Percentiles rank a stretch among this genome's conserved stretches.
These are phyloP conservation scores for Keithomyces neogunnii DNA, from an alignment of 2,329 filamentous ascomycete species.

Conservation along the genomic window DNA sequence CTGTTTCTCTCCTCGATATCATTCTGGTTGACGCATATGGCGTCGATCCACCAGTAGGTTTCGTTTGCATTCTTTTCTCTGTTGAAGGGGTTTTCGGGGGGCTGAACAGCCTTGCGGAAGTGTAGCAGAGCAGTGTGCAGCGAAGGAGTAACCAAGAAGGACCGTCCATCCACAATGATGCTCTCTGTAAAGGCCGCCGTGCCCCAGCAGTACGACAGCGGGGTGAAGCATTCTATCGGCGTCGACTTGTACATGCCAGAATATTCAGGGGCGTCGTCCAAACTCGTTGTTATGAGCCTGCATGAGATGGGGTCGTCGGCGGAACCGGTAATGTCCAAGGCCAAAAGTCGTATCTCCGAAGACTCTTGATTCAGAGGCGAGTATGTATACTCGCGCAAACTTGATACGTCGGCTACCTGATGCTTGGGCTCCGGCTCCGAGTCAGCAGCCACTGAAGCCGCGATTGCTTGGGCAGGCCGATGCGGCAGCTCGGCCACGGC, in stretches of 20 bases:
- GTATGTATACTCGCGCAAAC: too few relatives aligned
- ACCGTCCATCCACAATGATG: background rate
- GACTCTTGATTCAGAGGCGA: background rate
- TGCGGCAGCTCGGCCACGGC: too few relatives aligned
- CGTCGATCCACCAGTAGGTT: slow-evolving; percentile 8
- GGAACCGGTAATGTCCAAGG: background rate
- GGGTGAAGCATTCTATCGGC: background rate
- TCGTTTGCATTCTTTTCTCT: too few relatives aligned
- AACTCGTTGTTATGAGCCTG: background rate
- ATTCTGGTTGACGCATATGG: slow-evolving; percentile 9
- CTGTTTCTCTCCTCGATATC: background rate
- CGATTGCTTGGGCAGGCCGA: too few relatives aligned
- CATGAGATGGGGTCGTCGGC: background rate
- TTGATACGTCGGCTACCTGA: too few relatives aligned
- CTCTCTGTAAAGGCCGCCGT: background rate
- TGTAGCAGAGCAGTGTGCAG: background rate
- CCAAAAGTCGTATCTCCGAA: background rate
- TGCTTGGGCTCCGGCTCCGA: background rate
- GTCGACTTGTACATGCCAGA: background rate
- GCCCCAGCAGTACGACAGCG: background rate
- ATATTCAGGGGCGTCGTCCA: background rate
- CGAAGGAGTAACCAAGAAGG: background rate
- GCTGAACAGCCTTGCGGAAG: background rate
- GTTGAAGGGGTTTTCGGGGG: background rate
- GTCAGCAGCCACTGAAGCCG: too few relatives aligned